Conservation (phyloP, 306 rosid species). For the Lagenaria siceraria region DNA sequence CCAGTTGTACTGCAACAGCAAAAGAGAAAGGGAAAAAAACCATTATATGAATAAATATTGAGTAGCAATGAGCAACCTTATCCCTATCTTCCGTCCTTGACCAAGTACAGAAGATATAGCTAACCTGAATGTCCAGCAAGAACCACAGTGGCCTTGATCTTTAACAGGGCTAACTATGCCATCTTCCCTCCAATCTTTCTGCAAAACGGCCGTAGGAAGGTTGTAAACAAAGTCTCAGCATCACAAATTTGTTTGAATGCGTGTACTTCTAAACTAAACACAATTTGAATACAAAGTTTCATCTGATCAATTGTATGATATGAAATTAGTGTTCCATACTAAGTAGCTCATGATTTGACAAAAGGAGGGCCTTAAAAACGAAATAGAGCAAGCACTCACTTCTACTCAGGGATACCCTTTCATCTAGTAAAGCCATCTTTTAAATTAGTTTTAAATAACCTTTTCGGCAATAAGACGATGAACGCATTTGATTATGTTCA, state of each 20-base stretch:
- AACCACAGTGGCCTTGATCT: constrained; percentile 66
- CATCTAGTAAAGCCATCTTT: neutral
- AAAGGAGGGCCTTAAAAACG: neutral
- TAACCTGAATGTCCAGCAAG: constrained; percentile 68
- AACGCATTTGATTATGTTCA: neutral
- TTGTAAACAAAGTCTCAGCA: neutral
- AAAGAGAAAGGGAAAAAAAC: neutral
- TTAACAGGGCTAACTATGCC: constrained; percentile 72
- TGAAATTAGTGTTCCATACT: neutral
- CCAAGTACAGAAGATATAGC: neutral
- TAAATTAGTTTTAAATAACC: neutral
- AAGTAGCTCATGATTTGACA: neutral
- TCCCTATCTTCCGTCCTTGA: neutral
- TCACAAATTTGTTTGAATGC: neutral
- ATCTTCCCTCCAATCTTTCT: constrained; percentile 90
- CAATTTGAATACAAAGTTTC: neutral
- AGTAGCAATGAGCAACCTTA: neutral
- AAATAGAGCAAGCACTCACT: neutral
- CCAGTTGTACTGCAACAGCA: constrained; percentile 72
- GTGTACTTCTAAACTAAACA: neutral
- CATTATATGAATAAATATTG: neutral
- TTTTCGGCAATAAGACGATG: neutral
- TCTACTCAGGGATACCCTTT: neutral
- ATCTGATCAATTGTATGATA: neutral
- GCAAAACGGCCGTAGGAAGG: constrained; percentile 9